Evolutionary conservation across 2,329 filamentous ascomycete species (phyloP).

Genomic region (Alternaria gaisen): DNA sequence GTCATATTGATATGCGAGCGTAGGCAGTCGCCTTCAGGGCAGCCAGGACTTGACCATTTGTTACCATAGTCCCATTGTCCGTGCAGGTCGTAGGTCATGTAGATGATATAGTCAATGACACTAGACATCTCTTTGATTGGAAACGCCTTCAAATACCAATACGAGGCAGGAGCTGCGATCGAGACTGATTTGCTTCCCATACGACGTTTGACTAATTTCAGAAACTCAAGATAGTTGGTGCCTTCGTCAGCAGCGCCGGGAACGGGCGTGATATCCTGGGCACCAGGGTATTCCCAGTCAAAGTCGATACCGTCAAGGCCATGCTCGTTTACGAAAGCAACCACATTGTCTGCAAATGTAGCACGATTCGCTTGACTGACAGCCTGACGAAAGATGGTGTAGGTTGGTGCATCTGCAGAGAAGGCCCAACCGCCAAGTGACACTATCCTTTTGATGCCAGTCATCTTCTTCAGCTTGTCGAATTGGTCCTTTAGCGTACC

Average conservation of each 20-base stretch:
- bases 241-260: too few relatives aligned
- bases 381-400: constrained; percentile 50
- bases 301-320: constrained; percentile 51
- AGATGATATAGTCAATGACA: constrained; percentile 41
- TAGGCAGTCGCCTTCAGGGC: constrained; percentile 39
- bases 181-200: constrained; percentile 23
- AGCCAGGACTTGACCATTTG: constrained; percentile 32
- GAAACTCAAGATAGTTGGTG: constrained; percentile 43
- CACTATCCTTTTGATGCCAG: constrained; percentile 45
- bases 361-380: constrained; percentile 46
- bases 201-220: constrained; percentile 22
- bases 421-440: constrained; percentile 59
- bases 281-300: constrained; percentile 54
- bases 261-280: too few relatives aligned
- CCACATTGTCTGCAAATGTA: constrained; percentile 36
- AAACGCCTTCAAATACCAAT: constrained; percentile 41
- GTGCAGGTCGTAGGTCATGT: constrained; percentile 52
- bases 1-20: constrained; percentile 52
- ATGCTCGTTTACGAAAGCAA: constrained; percentile 30
- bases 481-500: constrained; percentile 37
- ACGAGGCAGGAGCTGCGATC: constrained; percentile 41
- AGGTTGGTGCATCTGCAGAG: constrained; percentile 51
- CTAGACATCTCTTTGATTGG: constrained; percentile 28
- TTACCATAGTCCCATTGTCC: constrained; percentile 55
- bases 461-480: constrained; percentile 12